Base-by-base conservation (phyloP, 441 rosid species). In the Pelargonium australe region DNA sequence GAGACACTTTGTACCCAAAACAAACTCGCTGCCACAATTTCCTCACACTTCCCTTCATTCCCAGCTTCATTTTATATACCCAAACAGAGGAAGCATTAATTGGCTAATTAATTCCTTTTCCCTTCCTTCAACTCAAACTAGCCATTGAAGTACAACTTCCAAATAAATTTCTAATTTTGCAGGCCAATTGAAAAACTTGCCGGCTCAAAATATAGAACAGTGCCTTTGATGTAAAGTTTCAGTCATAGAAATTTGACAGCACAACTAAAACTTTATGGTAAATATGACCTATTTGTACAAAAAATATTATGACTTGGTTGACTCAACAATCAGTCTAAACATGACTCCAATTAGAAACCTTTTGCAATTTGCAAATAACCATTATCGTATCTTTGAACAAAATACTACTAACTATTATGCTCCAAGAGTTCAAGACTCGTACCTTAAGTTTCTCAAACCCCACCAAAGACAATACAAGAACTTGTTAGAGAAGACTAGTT, bases 361-460 rank as follows among this genome's bases (percentile, higher is more conserved):
- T 23, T 23, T 23, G 25, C 25, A 23, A 23, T 23, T 23, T 23
- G 25, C 25, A 23, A 55, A 6, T 55, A 14, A 55, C 61, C 23
- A 55, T 61, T 65, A 53, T 55, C 45, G 43, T 73, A 62, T 23
- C 10, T 14, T 63, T 6, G 62, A 70, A 31, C 57, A 64, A 40
- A 57, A 16, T 57, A 17, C 62, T 17, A 23, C 20, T 5, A 57
- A 7, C 25, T 10, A 23, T 16, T 17, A 57, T 16, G 17, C 20
- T 55, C 61, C 14, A 55, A 55, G 6, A 16, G 62, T 57, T 57
- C n/a, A 20, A 14, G 61, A 67, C 49, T 61, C 72, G 63, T 82
- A 91, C 98, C 97, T 94, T 73, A 88, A 84, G 68, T 89, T 94
- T 79, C 91, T 97, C 72, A 94, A 77, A 25, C 96, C 98, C 98